These are phyloP conservation scores for Penicillium sp. DNA, from an alignment of 2,329 filamentous ascomycete genomes.

Conservation along the genomic window DNA sequence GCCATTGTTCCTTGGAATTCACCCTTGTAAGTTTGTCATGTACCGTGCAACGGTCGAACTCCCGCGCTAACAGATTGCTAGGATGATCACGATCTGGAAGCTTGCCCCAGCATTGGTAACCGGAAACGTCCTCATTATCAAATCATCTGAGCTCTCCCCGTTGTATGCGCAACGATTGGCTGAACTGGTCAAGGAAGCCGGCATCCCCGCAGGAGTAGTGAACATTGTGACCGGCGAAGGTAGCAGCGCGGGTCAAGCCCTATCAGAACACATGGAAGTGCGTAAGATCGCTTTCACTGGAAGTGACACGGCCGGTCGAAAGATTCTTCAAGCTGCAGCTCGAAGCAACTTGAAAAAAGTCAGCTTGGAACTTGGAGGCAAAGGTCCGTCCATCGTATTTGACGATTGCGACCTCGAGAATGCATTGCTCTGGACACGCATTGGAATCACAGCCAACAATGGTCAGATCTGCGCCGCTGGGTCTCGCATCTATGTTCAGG, in stretches of 20 bases:
- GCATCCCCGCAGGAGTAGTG: conserved; percentile 57
- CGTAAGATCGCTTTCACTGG: conserved; percentile 38
- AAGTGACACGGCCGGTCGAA: conserved; percentile 26
- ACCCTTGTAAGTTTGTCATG: conserved; percentile 20
- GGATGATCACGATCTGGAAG: conserved; percentile 47
- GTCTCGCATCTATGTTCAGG: conserved; percentile 36
- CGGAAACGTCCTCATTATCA: conserved; percentile 67
- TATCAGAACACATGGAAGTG: conserved; percentile 31
- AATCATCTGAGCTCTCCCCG: conserved; percentile 62
- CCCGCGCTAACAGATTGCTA: background rate
- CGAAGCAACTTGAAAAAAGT: conserved; percentile 35
- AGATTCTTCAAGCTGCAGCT: conserved; percentile 30
- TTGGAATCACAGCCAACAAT: conserved; percentile 30
- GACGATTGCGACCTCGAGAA: conserved; percentile 34
- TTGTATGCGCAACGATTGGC: conserved; percentile 50
- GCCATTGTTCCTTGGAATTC: conserved; percentile 34
- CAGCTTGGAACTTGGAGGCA: conserved; percentile 36
- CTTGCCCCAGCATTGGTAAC: conserved; percentile 63
- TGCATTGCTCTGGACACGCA: conserved; percentile 29
- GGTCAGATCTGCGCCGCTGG: conserved; percentile 35
- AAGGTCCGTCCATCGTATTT: conserved; percentile 35
- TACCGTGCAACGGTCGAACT: background rate
- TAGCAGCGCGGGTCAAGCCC: conserved; percentile 48
- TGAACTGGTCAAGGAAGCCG: conserved; percentile 49
- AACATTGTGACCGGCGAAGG: conserved; percentile 62